Conservation (phyloP, 305 asterid genomes). For the Petunia hybrid region DNA sequence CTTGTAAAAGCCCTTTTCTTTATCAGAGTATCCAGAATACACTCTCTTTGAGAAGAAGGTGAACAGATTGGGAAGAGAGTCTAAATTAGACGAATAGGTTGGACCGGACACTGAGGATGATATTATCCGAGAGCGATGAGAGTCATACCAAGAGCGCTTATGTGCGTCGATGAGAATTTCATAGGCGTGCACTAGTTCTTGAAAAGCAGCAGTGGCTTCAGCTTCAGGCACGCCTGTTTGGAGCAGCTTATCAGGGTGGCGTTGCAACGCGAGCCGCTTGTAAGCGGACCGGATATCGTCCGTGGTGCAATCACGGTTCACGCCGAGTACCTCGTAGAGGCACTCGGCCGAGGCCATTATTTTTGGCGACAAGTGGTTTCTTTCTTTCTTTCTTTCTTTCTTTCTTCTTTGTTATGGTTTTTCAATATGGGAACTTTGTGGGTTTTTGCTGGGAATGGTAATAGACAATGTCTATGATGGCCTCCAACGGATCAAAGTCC, state of each 20-base stretch:
- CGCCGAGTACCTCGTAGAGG: conserved; percentile 86
- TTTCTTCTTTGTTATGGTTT: too few species aligned
- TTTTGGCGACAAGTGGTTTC: neutral
- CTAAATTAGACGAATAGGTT: conserved; percentile 41
- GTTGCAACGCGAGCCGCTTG: conserved; percentile 87
- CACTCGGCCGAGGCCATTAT: conserved; percentile 77
- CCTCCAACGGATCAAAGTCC: too few species aligned
- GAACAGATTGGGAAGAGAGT: conserved; percentile 72
- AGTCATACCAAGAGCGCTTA: conserved; percentile 97
- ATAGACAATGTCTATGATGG: too few species aligned
- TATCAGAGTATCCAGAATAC: conserved; percentile 75
- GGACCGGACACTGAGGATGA: conserved; percentile 60
- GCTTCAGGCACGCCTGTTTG: conserved; percentile 83
- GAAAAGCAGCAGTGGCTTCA: conserved; percentile 92
- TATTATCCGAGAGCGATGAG: conserved; percentile 79
- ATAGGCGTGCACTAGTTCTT: conserved; percentile 93
- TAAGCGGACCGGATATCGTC: conserved; percentile 94
- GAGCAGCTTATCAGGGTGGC: conserved; percentile 97
- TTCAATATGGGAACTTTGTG: too few species aligned
- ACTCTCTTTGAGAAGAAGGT: conserved; percentile 81
- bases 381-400: too few species aligned
- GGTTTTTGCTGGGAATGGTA: too few species aligned
- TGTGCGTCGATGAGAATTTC: conserved; percentile 84
- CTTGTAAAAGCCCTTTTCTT: conserved; percentile 81
- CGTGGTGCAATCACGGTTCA: conserved; percentile 68